Evolutionary conservation across 208 protist genomes (phyloP), one percentile per base, ranked within the genome.

Genomic region (Acanthamoeba lenticulata): DNA sequence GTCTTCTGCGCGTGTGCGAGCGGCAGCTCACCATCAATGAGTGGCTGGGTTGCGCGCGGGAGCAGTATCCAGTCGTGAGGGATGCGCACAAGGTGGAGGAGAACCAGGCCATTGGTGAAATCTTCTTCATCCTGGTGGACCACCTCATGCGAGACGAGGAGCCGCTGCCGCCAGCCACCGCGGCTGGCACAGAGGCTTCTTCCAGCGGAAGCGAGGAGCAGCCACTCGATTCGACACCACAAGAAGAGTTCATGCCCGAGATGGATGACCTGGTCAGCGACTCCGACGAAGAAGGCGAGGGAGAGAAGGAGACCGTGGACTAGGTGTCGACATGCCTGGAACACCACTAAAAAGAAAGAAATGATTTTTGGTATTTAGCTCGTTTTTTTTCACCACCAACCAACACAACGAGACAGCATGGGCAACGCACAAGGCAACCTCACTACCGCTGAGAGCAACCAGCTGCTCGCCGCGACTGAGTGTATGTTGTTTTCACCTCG

Each of bases 121-220:
- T 91, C 24, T 65, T 62, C 55, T 72, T n/a, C 57, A 49, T 74
- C 6, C 49, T 91, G 15, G 85, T 91, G 17, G 57, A 91, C 29
- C 57, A 74, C 36, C 38, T 91, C 34, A 91, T 91, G 55, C 32
- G 85, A 27, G 85, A 91, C 85, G 85, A 91, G 27, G 85, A 65
- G 17, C 49, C 85, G 13, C 55, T 74, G 6, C 38, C 49, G 19
- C 19, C 34, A 19, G 55, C 21, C n/a, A n/a, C n/a, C n/a, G n/a
- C n/a, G n/a, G n/a, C n/a, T n/a, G n/a, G n/a, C n/a, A n/a, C n/a
- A n/a, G 1, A 6, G 72, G 36, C 36, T n/a, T 9, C 27, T 49
- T 52, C 42, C 5, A 42, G 34, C 17, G 36, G 49, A 44, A 62
- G 19, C 7, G n/a, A 72, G 55, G 72, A 88, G 44, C 36, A 81